Base-by-base conservation (phyloP, 1,139 yeast genomes). In the Saccharomyces hybrid region DNA sequence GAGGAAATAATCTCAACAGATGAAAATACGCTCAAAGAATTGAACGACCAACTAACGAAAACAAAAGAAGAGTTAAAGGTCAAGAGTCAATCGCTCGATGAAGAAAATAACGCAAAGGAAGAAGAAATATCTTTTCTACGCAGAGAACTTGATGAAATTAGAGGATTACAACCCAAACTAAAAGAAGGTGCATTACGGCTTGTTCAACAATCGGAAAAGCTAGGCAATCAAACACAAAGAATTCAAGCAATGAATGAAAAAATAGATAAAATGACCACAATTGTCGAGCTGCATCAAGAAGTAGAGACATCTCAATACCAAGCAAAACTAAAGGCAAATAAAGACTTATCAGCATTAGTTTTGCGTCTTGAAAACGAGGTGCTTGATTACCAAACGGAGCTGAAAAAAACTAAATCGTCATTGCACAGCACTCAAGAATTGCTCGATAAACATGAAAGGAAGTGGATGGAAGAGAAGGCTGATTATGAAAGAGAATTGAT, bases 401-500 rank as follows among this genome's bases (percentile, higher is more conserved):
- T 80, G 8, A 69, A 70, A 7, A 64, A 65, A 7, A 61, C 81
- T 32, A 68, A 74, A 11, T 55, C 66, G 2, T 70, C 67, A 34
- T 71, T 75, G 3, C 64, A 64, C 48, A 63, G 63, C 31, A 71
- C 75, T 2, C 66, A 66, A 47, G 65, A 63, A 6, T 66, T 70
- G 21, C 62, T 78, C 8, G 64, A 61, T 4, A 55, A 68, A 9
- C 70, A 76, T 3, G 75, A 76, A 54, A 69, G 71, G 31, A 74
- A 75, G 49, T 79, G 83, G 81, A 73, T 71, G 5, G 56, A 72
- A 4, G 79, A 76, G 64, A 72, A 68, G 59, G 56, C 64, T 3
- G 68, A 74, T 2, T 69, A 81, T 34, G 84, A 83, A 59, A 83
- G 80, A 46, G 84, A 86, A 56, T 66, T 86, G 51, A 75, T 74